Evolutionary conservation across 139 green algal genomes (phyloP), one percentile per base, ranked within the genome.

Genomic region (Tetradesmus lagerheimii): DNA sequence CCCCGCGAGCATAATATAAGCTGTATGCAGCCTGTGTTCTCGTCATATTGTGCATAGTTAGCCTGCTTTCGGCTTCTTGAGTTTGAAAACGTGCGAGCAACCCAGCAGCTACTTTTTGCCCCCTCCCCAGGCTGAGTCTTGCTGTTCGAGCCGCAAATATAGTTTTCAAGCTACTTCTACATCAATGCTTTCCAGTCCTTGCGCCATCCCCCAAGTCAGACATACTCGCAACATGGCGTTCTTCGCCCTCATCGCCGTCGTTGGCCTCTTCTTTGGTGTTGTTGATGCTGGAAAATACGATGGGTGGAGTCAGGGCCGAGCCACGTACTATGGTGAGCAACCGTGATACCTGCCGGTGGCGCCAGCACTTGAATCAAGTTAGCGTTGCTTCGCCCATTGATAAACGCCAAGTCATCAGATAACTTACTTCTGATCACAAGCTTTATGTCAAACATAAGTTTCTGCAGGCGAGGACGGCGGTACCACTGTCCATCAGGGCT

Each of bases 401-500:
- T n/a, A n/a, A n/a, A n/a, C n/a, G n/a, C n/a, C n/a, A n/a, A n/a
- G n/a, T n/a, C n/a, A n/a, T n/a, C n/a, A n/a, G n/a, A n/a, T n/a
- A n/a, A n/a, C n/a, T n/a, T n/a, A n/a, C n/a, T n/a, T 16, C 62
- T 34, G 8, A 29, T 74, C 29, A 11, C 25, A 74, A n/a, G 23
- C 29, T 74, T 64, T 16, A 6, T 84, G 5, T 38, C 18, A 14
- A 29, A 15, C 43, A 62, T 2, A 23, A 12, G 6, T 62, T 62
- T 11, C 47, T 39, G 14, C n/a, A 64, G 83, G 83, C 57, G 34
- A 88, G 12, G 83, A 88, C 45, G 57, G 83, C 25, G 83, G 83
- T 12, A 43, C 83, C 37, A 88, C 57, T 23, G 41, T 89, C 8
- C n/a, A 89, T 38, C 64, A 82, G 37, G 84, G 85, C 39, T 89